These are phyloP conservation scores for Moniliella sp. DNA, from an alignment of 1,284 basidiomycete species.

Conservation along the genomic window DNA sequence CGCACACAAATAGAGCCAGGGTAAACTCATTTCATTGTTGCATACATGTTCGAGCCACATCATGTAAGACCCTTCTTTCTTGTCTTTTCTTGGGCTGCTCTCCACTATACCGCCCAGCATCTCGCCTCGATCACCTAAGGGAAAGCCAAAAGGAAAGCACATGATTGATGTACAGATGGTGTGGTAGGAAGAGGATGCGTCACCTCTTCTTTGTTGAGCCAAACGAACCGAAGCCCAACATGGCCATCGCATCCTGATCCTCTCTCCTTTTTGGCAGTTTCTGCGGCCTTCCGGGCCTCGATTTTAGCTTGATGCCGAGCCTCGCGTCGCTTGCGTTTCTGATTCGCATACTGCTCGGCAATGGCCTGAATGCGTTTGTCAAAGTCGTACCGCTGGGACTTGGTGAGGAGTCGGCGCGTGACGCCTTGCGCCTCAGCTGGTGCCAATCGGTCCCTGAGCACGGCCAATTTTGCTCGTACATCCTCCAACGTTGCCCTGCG, in stretches of 20 bases:
- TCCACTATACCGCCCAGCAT: too few relatives aligned
- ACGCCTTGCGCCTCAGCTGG: slow-evolving; percentile 76
- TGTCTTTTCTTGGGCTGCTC: too few relatives aligned
- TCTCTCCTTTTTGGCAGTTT: slow-evolving; percentile 5
- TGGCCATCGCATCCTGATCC: slow-evolving; percentile 48
- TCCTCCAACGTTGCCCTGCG: not conserved
- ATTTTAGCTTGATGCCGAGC: too few relatives aligned
- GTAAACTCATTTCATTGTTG: too few relatives aligned
- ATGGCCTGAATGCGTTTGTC: slow-evolving; percentile 65
- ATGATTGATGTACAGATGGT: too few relatives aligned
- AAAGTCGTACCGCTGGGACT: slow-evolving; percentile 82
- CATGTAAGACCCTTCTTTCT: too few relatives aligned
- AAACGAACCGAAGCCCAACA: slow-evolving; percentile 87
- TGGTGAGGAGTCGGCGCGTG: slow-evolving; percentile 74
- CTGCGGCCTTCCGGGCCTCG: slow-evolving; percentile 47
- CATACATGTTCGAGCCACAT: too few relatives aligned
- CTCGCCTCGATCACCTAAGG: too few relatives aligned
- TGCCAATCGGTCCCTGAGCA: slow-evolving; percentile 59
- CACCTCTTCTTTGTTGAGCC: too few relatives aligned
- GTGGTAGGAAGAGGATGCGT: too few relatives aligned
- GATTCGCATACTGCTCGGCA: slow-evolving; percentile 38
- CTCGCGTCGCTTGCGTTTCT: slow-evolving; percentile 37
- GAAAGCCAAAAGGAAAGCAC: too few relatives aligned
- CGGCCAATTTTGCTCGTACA: slow-evolving; percentile 1
- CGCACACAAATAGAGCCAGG: too few relatives aligned